These are phyloP conservation scores for Linanthus parryae DNA, from an alignment of 148 eudicot species.

Conservation along the genomic window DNA sequence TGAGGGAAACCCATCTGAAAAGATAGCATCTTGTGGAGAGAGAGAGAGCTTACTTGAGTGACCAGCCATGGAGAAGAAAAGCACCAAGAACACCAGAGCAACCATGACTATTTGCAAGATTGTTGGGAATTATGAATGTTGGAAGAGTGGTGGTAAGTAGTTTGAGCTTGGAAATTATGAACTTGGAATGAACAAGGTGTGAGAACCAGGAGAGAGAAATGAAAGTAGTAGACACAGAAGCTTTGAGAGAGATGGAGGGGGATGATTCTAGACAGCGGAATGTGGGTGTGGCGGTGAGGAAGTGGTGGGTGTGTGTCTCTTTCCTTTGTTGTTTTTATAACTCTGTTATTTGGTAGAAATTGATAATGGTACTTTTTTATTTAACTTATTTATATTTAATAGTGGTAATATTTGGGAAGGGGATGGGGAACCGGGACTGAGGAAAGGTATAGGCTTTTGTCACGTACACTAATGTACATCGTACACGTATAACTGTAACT, in stretches of 20 bases:
- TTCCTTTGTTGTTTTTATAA: background rate
- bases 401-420: background rate
- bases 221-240: background rate
- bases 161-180: conserved; percentile 4
- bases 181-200: background rate
- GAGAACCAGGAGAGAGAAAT: background rate
- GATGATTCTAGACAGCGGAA: background rate
- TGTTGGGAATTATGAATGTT: background rate
- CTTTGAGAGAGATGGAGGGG: background rate
- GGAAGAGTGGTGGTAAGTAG: background rate
- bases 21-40: background rate
- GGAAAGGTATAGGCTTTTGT: conserved; percentile 4
- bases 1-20: background rate
- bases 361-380: background rate
- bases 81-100: conserved; percentile 25
- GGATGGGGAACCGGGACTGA: conserved; percentile 9
- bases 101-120: conserved; percentile 17
- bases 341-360: background rate
- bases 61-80: conserved; percentile 23
- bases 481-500: conserved; percentile 13
- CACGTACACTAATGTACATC: no score
- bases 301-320: background rate
- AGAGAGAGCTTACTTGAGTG: conserved; percentile 30
- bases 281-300: conserved; percentile 13
- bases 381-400: background rate